Base-by-base conservation (phyloP, 768 basidiomycete genomes). In the Kwoniella dendrophila region DNA sequence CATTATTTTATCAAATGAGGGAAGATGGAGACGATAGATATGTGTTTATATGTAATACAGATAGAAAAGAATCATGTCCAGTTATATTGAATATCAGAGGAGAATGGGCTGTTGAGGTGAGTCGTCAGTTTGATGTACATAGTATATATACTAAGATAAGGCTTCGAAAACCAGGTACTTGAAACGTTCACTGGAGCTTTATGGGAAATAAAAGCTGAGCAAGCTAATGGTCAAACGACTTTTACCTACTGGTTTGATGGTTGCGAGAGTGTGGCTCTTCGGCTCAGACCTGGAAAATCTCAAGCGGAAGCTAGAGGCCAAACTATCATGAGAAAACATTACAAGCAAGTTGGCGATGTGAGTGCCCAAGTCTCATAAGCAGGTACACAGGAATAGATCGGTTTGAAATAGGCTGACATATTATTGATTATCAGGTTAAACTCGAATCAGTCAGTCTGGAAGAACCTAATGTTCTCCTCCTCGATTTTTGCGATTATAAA, bases 41-140 rank as follows among this genome's bases (percentile, higher is more conserved):
- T 41, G 50, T 73, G 8, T 73, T 73, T 52, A 67, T 73, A 22
- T 69, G 64, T 45, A 69, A 71, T 29, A 65, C 57, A 27, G 66
- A 68, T 49, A 63, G 69, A 4, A 66, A 63, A 33, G 64, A 70
- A 38, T 48, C 66, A 4, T 54, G 50, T 34, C 59, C 66, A 16
- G 53, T 59, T 10, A 34, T 26, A 2, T 24, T 72, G 14, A 32
- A 45, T n/a, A 27, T 69, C 2, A 47, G 48, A 30, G 70, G 70
- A 20, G 32, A 40, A 33, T 70, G 62, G 56, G 36, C 38, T n/a
- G 65, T 66, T 2, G 32, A 61, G 49, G 58, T 59, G 29, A 51
- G 58, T 58, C 12, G 32, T 36, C 20, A n/a, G 2, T 14, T 33
- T 36, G 22, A 2, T 8, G 16, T 16, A 29, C n/a, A 26, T 6